These are phyloP conservation scores for Suillus alpinus DNA, from an alignment of 768 basidiomycete species.

Conservation along the genomic window DNA sequence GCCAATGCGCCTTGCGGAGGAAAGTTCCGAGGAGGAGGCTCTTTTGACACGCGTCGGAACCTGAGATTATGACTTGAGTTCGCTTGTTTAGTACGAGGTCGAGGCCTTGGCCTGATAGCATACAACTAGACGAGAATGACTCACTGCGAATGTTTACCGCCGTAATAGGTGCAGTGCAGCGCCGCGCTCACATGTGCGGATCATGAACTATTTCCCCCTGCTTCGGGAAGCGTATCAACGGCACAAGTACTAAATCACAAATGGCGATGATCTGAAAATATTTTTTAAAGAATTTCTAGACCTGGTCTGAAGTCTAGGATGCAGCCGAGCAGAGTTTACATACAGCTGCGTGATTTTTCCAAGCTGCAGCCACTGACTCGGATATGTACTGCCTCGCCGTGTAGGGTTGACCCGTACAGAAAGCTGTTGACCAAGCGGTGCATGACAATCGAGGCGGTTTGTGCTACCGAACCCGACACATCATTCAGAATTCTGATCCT, in stretches of 20 bases:
- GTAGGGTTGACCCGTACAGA: background rate
- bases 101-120: background rate
- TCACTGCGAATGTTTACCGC: background rate
- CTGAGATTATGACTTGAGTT: background rate
- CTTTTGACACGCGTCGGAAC: background rate
- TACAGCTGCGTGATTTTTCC: background rate
- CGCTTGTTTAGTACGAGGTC: background rate
- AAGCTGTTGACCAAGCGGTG: background rate
- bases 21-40: background rate
- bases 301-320: background rate
- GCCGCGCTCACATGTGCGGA: background rate
- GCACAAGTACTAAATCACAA: background rate
- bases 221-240: background rate
- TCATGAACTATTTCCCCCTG: background rate
- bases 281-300: background rate
- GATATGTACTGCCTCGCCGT: background rate
- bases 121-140: background rate
- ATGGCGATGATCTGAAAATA: background rate
- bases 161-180: background rate
- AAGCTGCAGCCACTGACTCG: background rate
- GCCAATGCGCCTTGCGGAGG: background rate
- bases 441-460: background rate
- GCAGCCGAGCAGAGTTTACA: conserved; percentile 3
- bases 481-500: background rate
- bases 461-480: background rate